A percentile compares a stretch with the other conserved stretches of the same genome.
Evolutionary conservation across 139 green algal genomes (phyloP).

Genomic region (Volvox reticuliferus): DNA sequence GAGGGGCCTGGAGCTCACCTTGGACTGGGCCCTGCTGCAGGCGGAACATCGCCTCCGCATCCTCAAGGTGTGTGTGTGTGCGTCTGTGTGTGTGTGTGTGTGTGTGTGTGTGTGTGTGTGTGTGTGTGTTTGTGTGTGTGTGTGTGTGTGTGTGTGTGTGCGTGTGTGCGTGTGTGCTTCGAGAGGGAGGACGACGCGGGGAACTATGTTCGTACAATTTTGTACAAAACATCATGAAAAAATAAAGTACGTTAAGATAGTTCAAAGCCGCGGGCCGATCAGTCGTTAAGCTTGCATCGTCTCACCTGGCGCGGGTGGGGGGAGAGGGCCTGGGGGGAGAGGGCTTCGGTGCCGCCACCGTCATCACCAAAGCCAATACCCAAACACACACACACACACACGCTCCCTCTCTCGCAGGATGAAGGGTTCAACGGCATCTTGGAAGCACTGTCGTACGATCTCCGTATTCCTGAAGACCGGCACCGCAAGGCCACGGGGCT

Average conservation of each 20-base stretch:
- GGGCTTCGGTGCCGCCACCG: neutral
- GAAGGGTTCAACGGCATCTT: conserved; percentile 24
- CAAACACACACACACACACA: neutral
- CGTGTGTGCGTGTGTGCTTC: too few relatives aligned
- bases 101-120: too few relatives aligned
- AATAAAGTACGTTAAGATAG: neutral
- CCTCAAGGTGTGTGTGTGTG: conserved; percentile 17
- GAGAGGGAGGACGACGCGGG: too few relatives aligned
- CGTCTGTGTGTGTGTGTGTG: neutral
- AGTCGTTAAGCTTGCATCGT: neutral
- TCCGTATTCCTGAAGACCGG: neutral
- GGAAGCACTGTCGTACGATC: conserved; percentile 23
- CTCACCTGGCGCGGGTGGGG: neutral
- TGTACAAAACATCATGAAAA: too few relatives aligned
- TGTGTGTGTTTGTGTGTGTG: too few relatives aligned
- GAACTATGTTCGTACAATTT: too few relatives aligned
- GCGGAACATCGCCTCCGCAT: conserved; percentile 36
- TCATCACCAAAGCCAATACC: neutral
- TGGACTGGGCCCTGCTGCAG: conserved; percentile 22
- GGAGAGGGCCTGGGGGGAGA: too few relatives aligned
- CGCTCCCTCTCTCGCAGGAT: neutral
- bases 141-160: too few relatives aligned
- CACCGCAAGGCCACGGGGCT: neutral
- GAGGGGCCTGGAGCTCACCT: conserved; percentile 46
- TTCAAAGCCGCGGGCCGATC: neutral